Conservation (phyloP, 208 protist species). For the Leishmania martiniquensis region DNA sequence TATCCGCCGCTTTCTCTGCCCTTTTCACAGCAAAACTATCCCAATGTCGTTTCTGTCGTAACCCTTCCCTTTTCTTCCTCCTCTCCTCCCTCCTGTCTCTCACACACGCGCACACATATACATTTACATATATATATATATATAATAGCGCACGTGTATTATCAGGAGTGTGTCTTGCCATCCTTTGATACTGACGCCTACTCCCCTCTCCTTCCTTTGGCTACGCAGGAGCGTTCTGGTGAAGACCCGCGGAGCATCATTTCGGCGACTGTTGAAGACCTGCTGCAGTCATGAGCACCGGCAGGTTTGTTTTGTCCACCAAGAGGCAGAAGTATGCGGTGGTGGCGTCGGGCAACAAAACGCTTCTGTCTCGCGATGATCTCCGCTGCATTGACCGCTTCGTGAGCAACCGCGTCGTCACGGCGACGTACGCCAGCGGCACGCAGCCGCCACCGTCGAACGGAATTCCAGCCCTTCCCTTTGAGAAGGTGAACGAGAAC, state of each 20-base stretch:
- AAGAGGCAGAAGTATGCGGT: conserved; percentile 64
- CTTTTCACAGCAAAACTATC: not conserved
- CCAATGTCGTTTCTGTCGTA: not conserved
- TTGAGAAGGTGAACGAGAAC: conserved; percentile 42
- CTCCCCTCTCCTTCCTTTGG: not conserved
- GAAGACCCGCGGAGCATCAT: not conserved
- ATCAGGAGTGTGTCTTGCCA: not conserved
- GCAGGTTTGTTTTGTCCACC: conserved; percentile 45
- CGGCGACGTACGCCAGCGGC: conserved; percentile 27
- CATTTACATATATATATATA: no score
- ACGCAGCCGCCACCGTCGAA: conserved; percentile 36
- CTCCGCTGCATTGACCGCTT: conserved; percentile 61
- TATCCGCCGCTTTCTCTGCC: not conserved
- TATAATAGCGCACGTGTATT: not conserved
- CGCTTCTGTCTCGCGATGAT: conserved; percentile 54
- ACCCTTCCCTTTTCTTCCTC: conserved; percentile 2
- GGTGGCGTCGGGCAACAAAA: conserved; percentile 43
- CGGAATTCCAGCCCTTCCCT: conserved; percentile 68
- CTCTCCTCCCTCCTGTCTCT: conserved; percentile 2
- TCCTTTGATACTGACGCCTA: conserved; percentile 1
- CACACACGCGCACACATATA: no score
- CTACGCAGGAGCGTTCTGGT: not conserved
- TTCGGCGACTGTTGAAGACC: not conserved
- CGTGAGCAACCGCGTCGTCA: conserved; percentile 48
- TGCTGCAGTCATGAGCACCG: conserved; percentile 19